Base-by-base conservation (phyloP, 306 rosid species). In the Vicia villosa region DNA sequence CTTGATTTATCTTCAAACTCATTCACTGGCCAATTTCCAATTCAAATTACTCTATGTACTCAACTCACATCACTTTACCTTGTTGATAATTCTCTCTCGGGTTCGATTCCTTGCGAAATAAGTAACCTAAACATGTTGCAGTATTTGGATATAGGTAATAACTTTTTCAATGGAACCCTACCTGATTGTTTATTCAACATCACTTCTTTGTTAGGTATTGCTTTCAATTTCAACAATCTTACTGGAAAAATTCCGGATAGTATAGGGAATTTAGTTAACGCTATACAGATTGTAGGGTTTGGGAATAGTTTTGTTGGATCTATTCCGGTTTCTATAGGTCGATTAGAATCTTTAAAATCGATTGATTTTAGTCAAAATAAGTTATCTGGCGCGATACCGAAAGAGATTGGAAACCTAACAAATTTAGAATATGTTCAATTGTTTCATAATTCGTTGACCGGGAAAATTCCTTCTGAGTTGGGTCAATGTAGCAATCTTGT, bases 131-230 rank as follows among this genome's bases (percentile, higher is more conserved):
- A 73, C 61, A 78, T 15, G 36, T 71, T 92, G 41, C 80, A 81
- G 75, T 46, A 15, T 57, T 10, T 89, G 72, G 90, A 86, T 77
- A 72, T 92, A 42, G 80, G 84, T 10, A 63, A 24, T 22, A 92
- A 89, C 63, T 5, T 1, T 12, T 81, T 92, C 21, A 86, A 70
- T 76, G 96, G 95, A 77, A 84, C 70, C 77, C 84, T 92, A 51
- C 95, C 96, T 10, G 89, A 83, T 8, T 84, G 89, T 32, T 68
- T 92, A 69, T 89, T 87, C 75, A 86, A 89, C 72, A 86, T 87
- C 77, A 86, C 86, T 42, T 81, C 87, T 73, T 72, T 92, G 89
- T 69, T 81, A 59, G 84, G 54, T 15, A 32, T 89, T 69, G 66
- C 83, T 79, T 71, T 74, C 62, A 26, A 13, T 46, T 80, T 19